Evolutionary conservation across 2,329 filamentous ascomycete species (phyloP).

Genomic region (Colletotrichum lupini): DNA sequence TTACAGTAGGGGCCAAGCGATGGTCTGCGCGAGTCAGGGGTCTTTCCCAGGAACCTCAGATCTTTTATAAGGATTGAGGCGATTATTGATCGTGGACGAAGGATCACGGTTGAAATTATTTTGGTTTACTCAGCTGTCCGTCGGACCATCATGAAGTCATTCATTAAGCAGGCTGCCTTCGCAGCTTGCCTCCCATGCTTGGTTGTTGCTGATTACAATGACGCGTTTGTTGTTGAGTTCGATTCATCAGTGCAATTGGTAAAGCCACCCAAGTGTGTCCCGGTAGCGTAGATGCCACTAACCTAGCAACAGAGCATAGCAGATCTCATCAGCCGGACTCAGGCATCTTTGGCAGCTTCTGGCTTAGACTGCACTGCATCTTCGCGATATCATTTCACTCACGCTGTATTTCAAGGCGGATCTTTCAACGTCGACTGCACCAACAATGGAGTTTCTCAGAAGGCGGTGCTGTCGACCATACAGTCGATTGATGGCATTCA

Average conservation of each 20-base stretch:
- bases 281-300: not conserved
- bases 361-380: slow-evolving; percentile 12
- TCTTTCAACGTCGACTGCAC: slow-evolving; percentile 15
- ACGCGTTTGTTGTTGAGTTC: slow-evolving; percentile 20
- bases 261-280: not conserved
- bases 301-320: not conserved
- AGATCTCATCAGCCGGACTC: not conserved
- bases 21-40: not conserved
- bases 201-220: not conserved
- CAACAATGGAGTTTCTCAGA: not conserved
- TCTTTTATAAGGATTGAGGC: not conserved
- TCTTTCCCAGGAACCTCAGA: not conserved
- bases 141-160: slow-evolving; percentile 12
- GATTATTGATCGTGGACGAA: too few species aligned
- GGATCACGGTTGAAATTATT: too few species aligned
- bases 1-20: not conserved
- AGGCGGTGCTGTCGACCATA: not conserved
- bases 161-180: not conserved
- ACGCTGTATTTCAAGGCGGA: slow-evolving; percentile 9
- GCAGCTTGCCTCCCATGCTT: slow-evolving; percentile 13
- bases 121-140: not conserved
- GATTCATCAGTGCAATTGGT: slow-evolving; percentile 4
- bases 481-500: slow-evolving; percentile 8
- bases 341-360: not conserved
- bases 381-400: slow-evolving; percentile 3